Conservation (phyloP, 1,284 basidiomycete species). For the Earliella scabrosa region DNA sequence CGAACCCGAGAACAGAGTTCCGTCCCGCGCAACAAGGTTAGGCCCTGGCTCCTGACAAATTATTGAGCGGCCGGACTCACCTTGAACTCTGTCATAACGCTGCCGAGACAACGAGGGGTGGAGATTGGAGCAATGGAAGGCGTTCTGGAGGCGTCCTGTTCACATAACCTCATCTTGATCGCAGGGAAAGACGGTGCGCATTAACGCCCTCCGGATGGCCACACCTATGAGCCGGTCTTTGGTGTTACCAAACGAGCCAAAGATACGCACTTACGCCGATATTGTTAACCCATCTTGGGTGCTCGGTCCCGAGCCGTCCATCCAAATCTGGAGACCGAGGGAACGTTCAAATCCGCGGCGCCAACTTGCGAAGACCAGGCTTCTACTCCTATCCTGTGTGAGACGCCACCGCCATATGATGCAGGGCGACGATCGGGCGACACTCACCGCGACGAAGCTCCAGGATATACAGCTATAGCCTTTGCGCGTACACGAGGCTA, state of each 20-base stretch:
- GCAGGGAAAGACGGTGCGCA: slow-evolving; percentile 7
- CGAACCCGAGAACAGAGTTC: slow-evolving; percentile 2
- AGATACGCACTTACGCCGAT: slow-evolving; percentile 8
- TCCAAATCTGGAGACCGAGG: slow-evolving; percentile 16
- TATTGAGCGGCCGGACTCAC: slow-evolving; percentile 4
- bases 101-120: background rate
- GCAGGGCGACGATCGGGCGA: background rate
- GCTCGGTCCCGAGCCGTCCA: slow-evolving; percentile 15
- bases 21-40: slow-evolving; percentile 5
- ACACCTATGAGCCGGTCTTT: slow-evolving; percentile 15
- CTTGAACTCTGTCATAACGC: slow-evolving; percentile 5
- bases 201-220: slow-evolving; percentile 9
- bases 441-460: background rate
- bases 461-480: background rate
- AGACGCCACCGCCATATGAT: background rate
- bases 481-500: slow-evolving; percentile 5
- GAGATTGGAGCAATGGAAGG: no score
- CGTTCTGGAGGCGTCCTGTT: background rate
- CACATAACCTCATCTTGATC: slow-evolving; percentile 1
- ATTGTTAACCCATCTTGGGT: slow-evolving; percentile 10
- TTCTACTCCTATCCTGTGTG: background rate
- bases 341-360: slow-evolving; percentile 7
- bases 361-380: slow-evolving; percentile 3
- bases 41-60: slow-evolving; percentile 6
- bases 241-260: slow-evolving; percentile 8